Base-by-base conservation (phyloP, 352 stramenopile species). In the Phytophthora palmivora region DNA sequence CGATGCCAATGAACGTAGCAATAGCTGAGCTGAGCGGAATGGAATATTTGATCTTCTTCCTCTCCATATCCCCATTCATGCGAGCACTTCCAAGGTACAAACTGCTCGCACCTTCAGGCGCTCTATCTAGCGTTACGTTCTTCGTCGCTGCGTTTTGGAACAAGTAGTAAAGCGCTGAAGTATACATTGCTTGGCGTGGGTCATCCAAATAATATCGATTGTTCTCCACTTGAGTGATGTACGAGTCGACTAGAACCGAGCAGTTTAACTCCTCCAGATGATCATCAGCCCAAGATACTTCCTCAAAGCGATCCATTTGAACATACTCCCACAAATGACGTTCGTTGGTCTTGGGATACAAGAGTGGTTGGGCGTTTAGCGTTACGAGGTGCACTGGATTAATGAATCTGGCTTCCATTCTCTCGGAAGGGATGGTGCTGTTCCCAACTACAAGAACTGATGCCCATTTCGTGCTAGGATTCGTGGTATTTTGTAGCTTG, bases 181-280 rank as follows among this genome's bases (percentile, higher is more conserved):
- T 85, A 62, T 85, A 85, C 59, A 82, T 66, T 0, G 58, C 38
- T 49, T 85, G 79, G 4, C 81, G 45, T 2, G 76, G 70, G 12
- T 73, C 52, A 7, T 85, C 67, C 10, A 84, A 5, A 30, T 68
- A 83, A 56, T 76, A 85, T 39, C 78, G 47, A 45, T 89, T 89
- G 4, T 26, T 26, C 16, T 81, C 60, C 33, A 85, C 18, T 37
- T 85, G 76, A 2, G 32, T 21, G 19, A 88, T 57, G 53, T 73
- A 88, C 56, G 78, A 79, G 41, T 88, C 78, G 15, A 79, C 66
- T 2, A 83, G 58, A 7, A 71, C 54, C 9, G 73, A 84, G 47
- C 76, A 88, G 7, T 76, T 48, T 4, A 43, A 16, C 10, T 67
- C 67, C 2, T 18, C 52, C 28, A 87, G 53, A 3, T 44, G 15